Percentiles rank a stretch among this genome's conserved stretches.
Conservation (phyloP, 208 protist genomes). For the Histomonas meleagridis region DNA sequence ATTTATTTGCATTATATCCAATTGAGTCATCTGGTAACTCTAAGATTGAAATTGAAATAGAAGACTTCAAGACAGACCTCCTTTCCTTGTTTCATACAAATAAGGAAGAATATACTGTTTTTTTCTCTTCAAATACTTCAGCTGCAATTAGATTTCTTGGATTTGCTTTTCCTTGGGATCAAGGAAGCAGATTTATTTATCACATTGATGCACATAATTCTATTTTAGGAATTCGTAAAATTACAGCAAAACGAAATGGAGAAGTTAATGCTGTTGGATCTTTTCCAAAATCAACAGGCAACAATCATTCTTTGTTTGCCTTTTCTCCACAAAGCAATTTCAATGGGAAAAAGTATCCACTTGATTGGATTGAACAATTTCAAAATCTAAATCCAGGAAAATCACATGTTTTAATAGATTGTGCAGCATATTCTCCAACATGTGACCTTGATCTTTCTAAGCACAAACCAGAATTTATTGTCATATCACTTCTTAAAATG, state of each 20-base stretch:
- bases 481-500: slow-evolving; percentile 2
- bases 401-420: background rate
- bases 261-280: background rate
- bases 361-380: background rate
- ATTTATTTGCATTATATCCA: background rate
- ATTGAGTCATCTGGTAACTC: background rate
- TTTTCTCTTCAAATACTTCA: background rate
- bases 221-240: background rate
- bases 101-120: background rate
- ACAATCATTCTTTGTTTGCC: background rate
- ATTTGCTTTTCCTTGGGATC: background rate
- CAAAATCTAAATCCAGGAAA: background rate
- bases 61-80: background rate
- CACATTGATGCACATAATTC: slow-evolving; percentile 8
- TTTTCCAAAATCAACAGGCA: background rate
- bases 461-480: background rate
- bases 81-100: background rate
- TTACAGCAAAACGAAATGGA: background rate
- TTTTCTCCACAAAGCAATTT: slow-evolving; percentile 6
- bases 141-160: background rate
- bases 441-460: slow-evolving; percentile 9
- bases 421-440: slow-evolving; percentile 8
- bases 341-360: background rate
- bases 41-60: background rate
- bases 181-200: background rate